phyloP scores from a whole-genome alignment of 2,329 filamentous ascomycete genomes.

The Fusarium drepaniforme region DNA sequence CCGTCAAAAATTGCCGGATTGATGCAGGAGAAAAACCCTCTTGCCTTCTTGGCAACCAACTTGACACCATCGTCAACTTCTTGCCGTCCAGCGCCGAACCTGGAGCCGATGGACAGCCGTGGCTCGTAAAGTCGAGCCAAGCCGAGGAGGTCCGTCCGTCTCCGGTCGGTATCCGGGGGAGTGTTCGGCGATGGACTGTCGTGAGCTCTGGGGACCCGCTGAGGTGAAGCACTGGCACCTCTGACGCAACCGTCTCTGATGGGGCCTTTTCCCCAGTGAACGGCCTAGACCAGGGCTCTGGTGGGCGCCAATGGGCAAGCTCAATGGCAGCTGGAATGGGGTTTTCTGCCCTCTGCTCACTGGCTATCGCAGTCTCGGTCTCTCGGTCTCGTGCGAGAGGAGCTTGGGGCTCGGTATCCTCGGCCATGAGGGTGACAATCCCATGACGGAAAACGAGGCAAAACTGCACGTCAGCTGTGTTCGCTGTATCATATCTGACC shows the following conservation, averaged over 20 bases:
- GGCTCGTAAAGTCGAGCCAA: slow-evolving; percentile 40
- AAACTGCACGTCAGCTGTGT: neutral
- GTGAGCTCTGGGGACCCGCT: slow-evolving; percentile 19
- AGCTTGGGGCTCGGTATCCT: slow-evolving; percentile 26
- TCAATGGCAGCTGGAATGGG: slow-evolving; percentile 36
- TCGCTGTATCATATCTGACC: neutral
- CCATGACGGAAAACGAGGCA: slow-evolving; percentile 20
- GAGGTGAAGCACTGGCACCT: slow-evolving; percentile 22
- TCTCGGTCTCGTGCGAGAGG: slow-evolving; percentile 21
- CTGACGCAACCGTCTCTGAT: slow-evolving; percentile 39
- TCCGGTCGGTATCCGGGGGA: slow-evolving; percentile 46
- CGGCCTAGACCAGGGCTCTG: neutral
- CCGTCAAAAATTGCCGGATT: neutral
- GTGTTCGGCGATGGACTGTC: slow-evolving; percentile 39
- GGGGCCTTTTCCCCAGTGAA: slow-evolving; percentile 22
- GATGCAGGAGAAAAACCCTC: neutral
- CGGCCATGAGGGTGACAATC: slow-evolving; percentile 20
- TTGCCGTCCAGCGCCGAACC: slow-evolving; percentile 16
- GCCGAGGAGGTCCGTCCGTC: slow-evolving; percentile 40
- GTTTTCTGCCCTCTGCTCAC: slow-evolving; percentile 24
- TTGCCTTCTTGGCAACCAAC: neutral
- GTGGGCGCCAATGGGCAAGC: slow-evolving; percentile 28
- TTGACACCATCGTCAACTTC: neutral
- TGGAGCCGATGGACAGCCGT: slow-evolving; percentile 33
- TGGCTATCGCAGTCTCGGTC: slow-evolving; percentile 14